Conservation (phyloP, 345 rosid genomes). For the Abelmoschus esculentus region DNA sequence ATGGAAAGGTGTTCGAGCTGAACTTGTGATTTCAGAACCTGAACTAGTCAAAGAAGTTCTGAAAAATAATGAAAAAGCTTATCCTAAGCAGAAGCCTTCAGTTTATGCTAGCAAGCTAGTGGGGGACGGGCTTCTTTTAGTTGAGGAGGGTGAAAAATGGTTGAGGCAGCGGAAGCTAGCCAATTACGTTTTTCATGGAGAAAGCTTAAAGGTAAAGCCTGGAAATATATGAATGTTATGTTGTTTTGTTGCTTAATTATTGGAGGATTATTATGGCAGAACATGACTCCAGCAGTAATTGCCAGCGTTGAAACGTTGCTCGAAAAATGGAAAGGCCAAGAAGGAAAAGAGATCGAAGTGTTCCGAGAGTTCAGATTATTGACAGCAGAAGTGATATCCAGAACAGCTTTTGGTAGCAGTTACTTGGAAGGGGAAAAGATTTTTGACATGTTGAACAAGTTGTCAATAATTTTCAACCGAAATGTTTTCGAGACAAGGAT, state of each 20-base stretch:
- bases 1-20: constrained; percentile 32
- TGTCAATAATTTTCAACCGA: too few species aligned
- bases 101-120: constrained; percentile 15
- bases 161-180: constrained; percentile 32
- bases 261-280: too few species aligned
- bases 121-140: constrained; percentile 32
- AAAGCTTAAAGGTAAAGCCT: constrained; percentile 30
- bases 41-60: constrained; percentile 34
- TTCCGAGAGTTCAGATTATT: too few species aligned
- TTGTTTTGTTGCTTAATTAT: too few species aligned
- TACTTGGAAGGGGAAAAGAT: too few species aligned
- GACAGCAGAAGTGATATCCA: too few species aligned
- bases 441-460: too few species aligned
- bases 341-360: too few species aligned
- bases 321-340: too few species aligned
- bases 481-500: too few species aligned
- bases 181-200: constrained; percentile 35
- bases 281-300: background rate
- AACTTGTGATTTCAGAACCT: constrained; percentile 31
- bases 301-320: background rate
- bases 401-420: too few species aligned
- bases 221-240: background rate
- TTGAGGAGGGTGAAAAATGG: constrained; percentile 32
- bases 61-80: constrained; percentile 24
- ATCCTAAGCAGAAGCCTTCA: constrained; percentile 8